Percentiles rank a stretch among this genome's conserved stretches.
These are phyloP conservation scores for Pythium pyrilobum DNA, from an alignment of 352 stramenopile genomes.

Conservation along the genomic window DNA sequence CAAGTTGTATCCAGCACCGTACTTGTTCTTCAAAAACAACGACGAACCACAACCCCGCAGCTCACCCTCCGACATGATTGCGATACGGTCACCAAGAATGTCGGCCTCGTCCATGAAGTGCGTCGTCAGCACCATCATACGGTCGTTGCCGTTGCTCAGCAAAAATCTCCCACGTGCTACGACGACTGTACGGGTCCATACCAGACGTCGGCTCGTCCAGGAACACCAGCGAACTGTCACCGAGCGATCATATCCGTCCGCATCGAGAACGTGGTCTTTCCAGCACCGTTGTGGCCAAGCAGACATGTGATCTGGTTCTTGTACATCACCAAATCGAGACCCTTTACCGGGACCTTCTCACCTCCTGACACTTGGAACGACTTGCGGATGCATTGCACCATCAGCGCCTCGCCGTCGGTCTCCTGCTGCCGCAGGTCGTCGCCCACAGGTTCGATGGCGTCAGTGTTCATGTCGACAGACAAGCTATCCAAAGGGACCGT, in stretches of 20 bases:
- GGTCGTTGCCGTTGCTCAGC: conserved; percentile 36
- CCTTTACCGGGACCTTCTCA: conserved; percentile 84
- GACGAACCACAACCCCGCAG: conserved; percentile 67
- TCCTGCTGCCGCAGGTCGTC: conserved; percentile 44
- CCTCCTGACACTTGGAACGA: conserved; percentile 75
- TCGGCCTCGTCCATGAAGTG: conserved; percentile 95
- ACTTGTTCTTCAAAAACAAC: conserved; percentile 77
- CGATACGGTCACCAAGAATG: conserved; percentile 69
- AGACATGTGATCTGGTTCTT: conserved; percentile 68
- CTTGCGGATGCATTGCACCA: conserved; percentile 59
- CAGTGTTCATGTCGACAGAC: conserved; percentile 32
- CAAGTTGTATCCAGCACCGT: conserved; percentile 62
- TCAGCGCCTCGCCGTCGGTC: conserved; percentile 34
- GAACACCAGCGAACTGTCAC: conserved; percentile 78
- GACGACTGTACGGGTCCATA: conserved; percentile 94
- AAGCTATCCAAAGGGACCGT: conserved; percentile 22
- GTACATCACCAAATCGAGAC: conserved; percentile 77
- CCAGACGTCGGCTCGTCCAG: conserved; percentile 91
- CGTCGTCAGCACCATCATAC: conserved; percentile 84
- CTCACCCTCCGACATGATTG: conserved; percentile 75
- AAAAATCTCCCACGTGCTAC: conserved; percentile 87
- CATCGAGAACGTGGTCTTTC: conserved; percentile 77
- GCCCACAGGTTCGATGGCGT: conserved; percentile 36
- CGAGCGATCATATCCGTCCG: conserved; percentile 70
- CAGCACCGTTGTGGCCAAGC: conserved; percentile 73